phyloP scores from a whole-genome alignment of 495 filamentous ascomycete species.

The Hyaloscypha variabilis region DNA sequence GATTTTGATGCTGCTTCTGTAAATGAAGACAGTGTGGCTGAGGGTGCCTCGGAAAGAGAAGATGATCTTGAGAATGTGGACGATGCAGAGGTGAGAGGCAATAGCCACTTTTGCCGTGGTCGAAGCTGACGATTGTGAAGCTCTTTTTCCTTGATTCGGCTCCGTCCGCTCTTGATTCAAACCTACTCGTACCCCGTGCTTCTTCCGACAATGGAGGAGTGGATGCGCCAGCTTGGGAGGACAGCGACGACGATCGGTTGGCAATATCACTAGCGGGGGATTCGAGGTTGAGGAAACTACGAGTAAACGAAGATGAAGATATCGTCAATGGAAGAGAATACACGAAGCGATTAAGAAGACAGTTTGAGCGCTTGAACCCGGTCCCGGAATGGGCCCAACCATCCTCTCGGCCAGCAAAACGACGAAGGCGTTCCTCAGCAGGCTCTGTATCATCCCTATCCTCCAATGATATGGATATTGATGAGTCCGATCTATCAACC shows the following conservation, averaged over 20 bases:
- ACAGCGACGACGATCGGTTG: slow-evolving; percentile 92
- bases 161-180: slow-evolving; percentile 50
- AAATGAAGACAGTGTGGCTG: slow-evolving; percentile 15
- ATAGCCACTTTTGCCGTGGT: not conserved
- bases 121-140: slow-evolving; percentile 41
- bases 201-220: slow-evolving; percentile 37
- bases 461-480: slow-evolving; percentile 55
- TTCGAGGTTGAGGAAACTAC: slow-evolving; percentile 76
- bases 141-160: slow-evolving; percentile 75
- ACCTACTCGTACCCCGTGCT: slow-evolving; percentile 38
- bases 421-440: slow-evolving; percentile 54
- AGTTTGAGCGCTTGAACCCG: slow-evolving; percentile 80
- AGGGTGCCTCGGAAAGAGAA: slow-evolving; percentile 23
- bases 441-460: slow-evolving; percentile 45
- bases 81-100: slow-evolving; percentile 62
- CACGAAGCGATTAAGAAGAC: slow-evolving; percentile 71
- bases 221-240: slow-evolving; percentile 74
- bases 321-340: slow-evolving; percentile 86
- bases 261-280: slow-evolving; percentile 77
- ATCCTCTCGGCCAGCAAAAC: slow-evolving; percentile 49
- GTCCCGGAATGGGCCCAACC: slow-evolving; percentile 75
- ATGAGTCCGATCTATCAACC: slow-evolving; percentile 62
- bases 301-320: slow-evolving; percentile 80
- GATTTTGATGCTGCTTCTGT: slow-evolving; percentile 12
- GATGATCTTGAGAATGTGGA: slow-evolving; percentile 51